Percentiles rank a stretch among this genome's conserved stretches.
phyloP scores from a whole-genome alignment of 352 stramenopile species.

The Phytophthora pisi region DNA sequence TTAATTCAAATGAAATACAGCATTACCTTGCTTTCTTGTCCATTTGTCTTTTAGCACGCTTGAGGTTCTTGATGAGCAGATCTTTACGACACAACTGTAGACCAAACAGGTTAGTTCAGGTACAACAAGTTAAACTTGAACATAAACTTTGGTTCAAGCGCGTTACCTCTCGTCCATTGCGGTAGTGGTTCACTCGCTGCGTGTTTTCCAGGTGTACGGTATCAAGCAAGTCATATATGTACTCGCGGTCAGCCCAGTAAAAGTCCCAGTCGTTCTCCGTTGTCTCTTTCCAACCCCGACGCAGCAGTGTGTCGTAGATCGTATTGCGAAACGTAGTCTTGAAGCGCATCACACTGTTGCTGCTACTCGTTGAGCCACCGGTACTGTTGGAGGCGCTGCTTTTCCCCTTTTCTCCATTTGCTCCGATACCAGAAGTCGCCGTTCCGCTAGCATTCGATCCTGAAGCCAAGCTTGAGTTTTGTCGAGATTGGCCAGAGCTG shows the following conservation, averaged over 20 bases:
- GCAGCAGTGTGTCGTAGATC: slow-evolving; percentile 91
- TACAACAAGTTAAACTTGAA: background rate
- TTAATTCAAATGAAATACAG: too few species aligned
- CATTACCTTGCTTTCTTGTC: slow-evolving; percentile 79
- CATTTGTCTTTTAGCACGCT: slow-evolving; percentile 82
- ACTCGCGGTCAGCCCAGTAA: slow-evolving; percentile 91
- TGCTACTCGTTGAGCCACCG: slow-evolving; percentile 6
- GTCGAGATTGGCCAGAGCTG: slow-evolving; percentile 18
- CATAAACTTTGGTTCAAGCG: background rate
- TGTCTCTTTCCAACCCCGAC: slow-evolving; percentile 91
- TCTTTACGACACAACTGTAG: slow-evolving; percentile 91
- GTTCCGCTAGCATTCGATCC: slow-evolving; percentile 9
- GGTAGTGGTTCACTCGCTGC: slow-evolving; percentile 93
- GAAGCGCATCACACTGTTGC: slow-evolving; percentile 50
- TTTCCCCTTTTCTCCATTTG: slow-evolving; percentile 22
- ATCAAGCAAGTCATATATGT: slow-evolving; percentile 92
- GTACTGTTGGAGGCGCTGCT: slow-evolving; percentile 9
- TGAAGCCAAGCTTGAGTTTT: slow-evolving; percentile 17
- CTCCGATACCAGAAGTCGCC: background rate
- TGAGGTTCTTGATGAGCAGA: slow-evolving; percentile 96
- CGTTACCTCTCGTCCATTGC: slow-evolving; percentile 77
- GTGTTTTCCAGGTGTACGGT: slow-evolving; percentile 80
- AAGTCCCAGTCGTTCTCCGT: slow-evolving; percentile 90
- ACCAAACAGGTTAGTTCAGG: slow-evolving; percentile 5
- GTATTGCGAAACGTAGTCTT: slow-evolving; percentile 93